Percentiles rank a stretch among this genome's conserved stretches.
phyloP scores from a whole-genome alignment of 768 basidiomycete species.

The Xanthoconium purpureum region DNA sequence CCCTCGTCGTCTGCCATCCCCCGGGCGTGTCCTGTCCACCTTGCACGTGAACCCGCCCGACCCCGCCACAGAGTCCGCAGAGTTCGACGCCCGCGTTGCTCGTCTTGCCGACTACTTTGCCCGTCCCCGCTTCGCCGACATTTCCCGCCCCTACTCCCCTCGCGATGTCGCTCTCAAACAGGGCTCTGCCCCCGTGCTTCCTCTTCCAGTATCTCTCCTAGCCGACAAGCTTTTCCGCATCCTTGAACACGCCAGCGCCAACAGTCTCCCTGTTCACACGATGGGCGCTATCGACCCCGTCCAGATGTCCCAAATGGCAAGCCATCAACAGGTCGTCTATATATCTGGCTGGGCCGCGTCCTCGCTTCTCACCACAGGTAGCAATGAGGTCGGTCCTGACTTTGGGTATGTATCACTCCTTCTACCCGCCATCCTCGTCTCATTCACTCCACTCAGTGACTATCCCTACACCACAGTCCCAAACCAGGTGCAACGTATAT shows the following conservation, averaged over 20 bases:
- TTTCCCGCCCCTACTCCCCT: slow-evolving; percentile 79
- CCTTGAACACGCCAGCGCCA: slow-evolving; percentile 59
- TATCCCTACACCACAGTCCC: slow-evolving; percentile 97
- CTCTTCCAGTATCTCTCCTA: slow-evolving; percentile 72
- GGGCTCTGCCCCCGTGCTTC: slow-evolving; percentile 76
- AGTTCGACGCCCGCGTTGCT: slow-evolving; percentile 59
- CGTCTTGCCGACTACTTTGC: slow-evolving; percentile 72
- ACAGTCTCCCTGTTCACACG: slow-evolving; percentile 75
- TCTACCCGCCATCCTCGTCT: neutral
- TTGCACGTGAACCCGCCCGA: slow-evolving; percentile 61
- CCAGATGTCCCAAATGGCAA: slow-evolving; percentile 94
- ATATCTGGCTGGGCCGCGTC: slow-evolving; percentile 92
- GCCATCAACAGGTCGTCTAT: slow-evolving; percentile 82
- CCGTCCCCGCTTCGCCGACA: slow-evolving; percentile 65
- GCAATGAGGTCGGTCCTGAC: slow-evolving; percentile 91
- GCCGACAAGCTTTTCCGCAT: slow-evolving; percentile 81
- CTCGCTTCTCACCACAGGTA: slow-evolving; percentile 82
- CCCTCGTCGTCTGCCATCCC: slow-evolving; percentile 23
- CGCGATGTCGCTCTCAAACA: slow-evolving; percentile 84
- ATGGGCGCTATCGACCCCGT: slow-evolving; percentile 93
- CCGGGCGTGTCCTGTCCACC: slow-evolving; percentile 42
- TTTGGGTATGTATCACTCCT: slow-evolving; percentile 52
- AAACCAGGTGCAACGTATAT: slow-evolving; percentile 89
- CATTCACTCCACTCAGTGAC: slow-evolving; percentile 49
- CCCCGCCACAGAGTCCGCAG: slow-evolving; percentile 50